phyloP scores from a whole-genome alignment of 495 filamentous ascomycete genomes.

The Ascodesmis nigricans region DNA sequence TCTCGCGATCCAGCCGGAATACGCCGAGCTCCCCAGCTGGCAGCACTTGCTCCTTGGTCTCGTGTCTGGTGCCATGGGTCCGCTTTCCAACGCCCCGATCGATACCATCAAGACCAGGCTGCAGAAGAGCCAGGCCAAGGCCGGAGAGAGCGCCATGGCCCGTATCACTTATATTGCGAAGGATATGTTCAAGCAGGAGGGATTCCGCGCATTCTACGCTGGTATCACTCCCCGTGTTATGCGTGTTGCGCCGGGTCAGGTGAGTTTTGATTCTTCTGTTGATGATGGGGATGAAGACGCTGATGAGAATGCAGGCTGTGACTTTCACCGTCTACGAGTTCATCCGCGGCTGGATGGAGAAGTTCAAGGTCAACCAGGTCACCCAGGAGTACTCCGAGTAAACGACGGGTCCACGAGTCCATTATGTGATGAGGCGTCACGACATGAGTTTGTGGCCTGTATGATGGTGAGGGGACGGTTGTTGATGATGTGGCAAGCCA shows the following conservation, averaged over 20 bases:
- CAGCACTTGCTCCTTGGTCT: slow-evolving; percentile 84
- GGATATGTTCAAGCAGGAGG: slow-evolving; percentile 96
- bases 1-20: slow-evolving; percentile 42
- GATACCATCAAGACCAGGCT: slow-evolving; percentile 97
- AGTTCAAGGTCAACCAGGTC: slow-evolving; percentile 8
- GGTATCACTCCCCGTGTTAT: slow-evolving; percentile 95
- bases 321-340: slow-evolving; percentile 96
- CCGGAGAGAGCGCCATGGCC: slow-evolving; percentile 54
- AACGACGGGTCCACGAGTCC: too few species aligned
- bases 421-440: too few species aligned
- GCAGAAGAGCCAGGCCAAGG: slow-evolving; percentile 67
- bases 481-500: too few species aligned
- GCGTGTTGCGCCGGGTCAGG: slow-evolving; percentile 92
- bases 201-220: slow-evolving; percentile 88
- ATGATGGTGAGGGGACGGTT: too few species aligned
- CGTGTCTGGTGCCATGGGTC: slow-evolving; percentile 82
- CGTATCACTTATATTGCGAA: slow-evolving; percentile 57
- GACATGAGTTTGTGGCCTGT: too few species aligned
- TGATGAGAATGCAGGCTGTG: slow-evolving; percentile 30
- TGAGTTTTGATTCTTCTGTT: not conserved
- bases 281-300: too few species aligned
- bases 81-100: slow-evolving; percentile 88
- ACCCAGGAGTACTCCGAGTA: slow-evolving; percentile 12
- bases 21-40: slow-evolving; percentile 47
- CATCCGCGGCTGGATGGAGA: slow-evolving; percentile 20